Evolutionary conservation across 306 rosid species (phyloP).

Genomic region (Heteromeles arbutifolia): DNA sequence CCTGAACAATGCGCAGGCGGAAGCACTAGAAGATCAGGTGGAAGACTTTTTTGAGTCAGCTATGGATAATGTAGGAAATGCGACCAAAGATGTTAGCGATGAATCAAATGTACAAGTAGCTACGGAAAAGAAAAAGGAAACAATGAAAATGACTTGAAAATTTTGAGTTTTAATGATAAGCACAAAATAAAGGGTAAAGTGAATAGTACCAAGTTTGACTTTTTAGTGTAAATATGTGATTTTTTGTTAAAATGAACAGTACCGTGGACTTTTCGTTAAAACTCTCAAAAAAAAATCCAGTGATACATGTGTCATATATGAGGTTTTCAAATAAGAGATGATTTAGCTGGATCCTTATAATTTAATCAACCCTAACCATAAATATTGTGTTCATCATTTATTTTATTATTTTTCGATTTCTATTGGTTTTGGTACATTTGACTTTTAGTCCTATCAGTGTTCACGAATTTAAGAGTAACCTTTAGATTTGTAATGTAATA

Average conservation of each 20-base stretch:
- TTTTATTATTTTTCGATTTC: background rate
- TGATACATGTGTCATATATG: background rate
- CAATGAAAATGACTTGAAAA: too few relatives aligned
- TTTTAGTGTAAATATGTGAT: too few relatives aligned
- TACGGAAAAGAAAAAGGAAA: background rate
- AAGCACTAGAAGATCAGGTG: slow-evolving; percentile 28
- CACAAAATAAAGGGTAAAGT: too few relatives aligned
- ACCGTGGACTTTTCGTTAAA: too few relatives aligned
- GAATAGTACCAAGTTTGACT: too few relatives aligned
- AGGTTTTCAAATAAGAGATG: background rate
- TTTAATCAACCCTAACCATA: background rate
- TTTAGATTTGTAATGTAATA: too few relatives aligned
- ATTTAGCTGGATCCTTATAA: background rate
- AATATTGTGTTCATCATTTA: background rate
- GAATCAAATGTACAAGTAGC: background rate
- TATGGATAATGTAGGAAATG: background rate
- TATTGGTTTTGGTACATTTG: background rate
- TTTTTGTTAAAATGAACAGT: too few relatives aligned
- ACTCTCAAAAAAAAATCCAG: too few relatives aligned
- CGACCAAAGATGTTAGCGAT: background rate
- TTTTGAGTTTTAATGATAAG: too few relatives aligned
- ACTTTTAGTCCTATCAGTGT: background rate
- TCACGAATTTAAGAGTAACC: background rate
- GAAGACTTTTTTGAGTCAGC: slow-evolving; percentile 19
- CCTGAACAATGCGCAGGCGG: slow-evolving; percentile 24